Base-by-base conservation (phyloP, 441 rosid genomes). In the Flueggea neowawraea region DNA sequence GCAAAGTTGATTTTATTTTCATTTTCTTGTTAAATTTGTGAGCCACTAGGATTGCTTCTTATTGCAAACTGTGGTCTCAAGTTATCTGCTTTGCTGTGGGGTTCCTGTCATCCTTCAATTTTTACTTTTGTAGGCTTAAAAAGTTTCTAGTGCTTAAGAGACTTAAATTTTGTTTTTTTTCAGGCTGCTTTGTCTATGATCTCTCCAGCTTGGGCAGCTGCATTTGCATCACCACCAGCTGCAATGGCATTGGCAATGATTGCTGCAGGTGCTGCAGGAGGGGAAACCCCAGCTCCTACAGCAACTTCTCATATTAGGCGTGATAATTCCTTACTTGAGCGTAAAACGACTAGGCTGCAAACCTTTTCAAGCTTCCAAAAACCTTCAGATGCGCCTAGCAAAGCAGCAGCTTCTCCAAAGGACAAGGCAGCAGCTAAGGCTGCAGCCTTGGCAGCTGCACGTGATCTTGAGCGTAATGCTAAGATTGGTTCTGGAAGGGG, bases 401-500 rank as follows among this genome's bases (percentile, higher is more conserved):
- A 75, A 63, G 59, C 80, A 61, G 83, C 90, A 55, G 78, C 88
- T 65, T 83, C 78, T 61, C 97, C 93, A 8, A 92, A 85, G 82
- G 99, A 92, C 77, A 95, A 84, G 82, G 99, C 99, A 68, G 85
- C 94, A 63, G 99, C 97, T 75, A 92, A 92, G 82, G 99, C 99
- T 43, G 98, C 98, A 76, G 98, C 98, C 62, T 77, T 92, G 82
- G 97, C 97, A 52, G 97, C 99, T 50, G 99, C 98, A 59, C 96
- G 99, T 62, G 99, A 96, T 86, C 96, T 96, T 80, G 95, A 96
- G 70, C 89, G 98, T 43, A 86, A 82, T 84, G 94, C 97, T 47
- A 96, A 96, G 78, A 96, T 96, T 76, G 99, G 99, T 74, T 85
- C 99, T 63, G 98, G 98, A 76, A 90, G 99, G 80, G 99, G 99